Conservation (phyloP, 2,329 filamentous ascomycete species). For the Cryphonectria radicalis region DNA sequence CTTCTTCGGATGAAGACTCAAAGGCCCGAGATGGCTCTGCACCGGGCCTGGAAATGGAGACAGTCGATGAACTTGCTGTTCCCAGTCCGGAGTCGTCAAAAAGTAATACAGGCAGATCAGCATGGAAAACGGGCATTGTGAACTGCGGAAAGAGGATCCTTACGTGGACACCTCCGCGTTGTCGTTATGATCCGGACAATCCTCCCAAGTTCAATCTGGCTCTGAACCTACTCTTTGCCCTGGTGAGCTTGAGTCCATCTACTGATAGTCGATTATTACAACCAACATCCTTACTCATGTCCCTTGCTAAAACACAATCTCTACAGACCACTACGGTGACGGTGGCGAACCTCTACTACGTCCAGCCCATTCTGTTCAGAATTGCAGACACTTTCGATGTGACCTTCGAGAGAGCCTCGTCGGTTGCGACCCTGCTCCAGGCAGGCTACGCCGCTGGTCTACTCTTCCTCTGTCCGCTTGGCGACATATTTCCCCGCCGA, state of each 20-base stretch:
- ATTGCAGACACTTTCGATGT: slow-evolving; percentile 74
- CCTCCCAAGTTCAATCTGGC: slow-evolving; percentile 71
- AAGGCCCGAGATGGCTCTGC: neutral
- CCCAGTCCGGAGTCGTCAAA: too few relatives aligned
- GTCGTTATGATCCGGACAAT: slow-evolving; percentile 68
- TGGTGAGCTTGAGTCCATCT: slow-evolving; percentile 46
- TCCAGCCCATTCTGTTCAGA: slow-evolving; percentile 77
- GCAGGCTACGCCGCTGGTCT: slow-evolving; percentile 78
- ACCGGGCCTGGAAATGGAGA: neutral
- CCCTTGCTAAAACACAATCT: neutral
- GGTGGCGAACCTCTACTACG: slow-evolving; percentile 83
- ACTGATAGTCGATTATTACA: neutral
- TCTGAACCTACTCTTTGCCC: slow-evolving; percentile 72
- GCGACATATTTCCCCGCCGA: slow-evolving; percentile 69
- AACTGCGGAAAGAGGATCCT: slow-evolving; percentile 35
- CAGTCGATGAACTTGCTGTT: neutral
- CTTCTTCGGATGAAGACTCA: neutral
- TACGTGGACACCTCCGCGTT: slow-evolving; percentile 66
- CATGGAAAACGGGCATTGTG: slow-evolving; percentile 23
- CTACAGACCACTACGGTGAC: slow-evolving; percentile 63
- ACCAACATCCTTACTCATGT: too few relatives aligned
- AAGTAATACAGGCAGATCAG: neutral
- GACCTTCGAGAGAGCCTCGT: slow-evolving; percentile 67
- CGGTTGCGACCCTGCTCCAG: slow-evolving; percentile 77
- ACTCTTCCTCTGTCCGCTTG: slow-evolving; percentile 75